A percentile compares a stretch with the other conserved stretches of the same genome.
phyloP scores from a whole-genome alignment of 1,284 basidiomycete species.

The Xerocomus nothofagi region DNA sequence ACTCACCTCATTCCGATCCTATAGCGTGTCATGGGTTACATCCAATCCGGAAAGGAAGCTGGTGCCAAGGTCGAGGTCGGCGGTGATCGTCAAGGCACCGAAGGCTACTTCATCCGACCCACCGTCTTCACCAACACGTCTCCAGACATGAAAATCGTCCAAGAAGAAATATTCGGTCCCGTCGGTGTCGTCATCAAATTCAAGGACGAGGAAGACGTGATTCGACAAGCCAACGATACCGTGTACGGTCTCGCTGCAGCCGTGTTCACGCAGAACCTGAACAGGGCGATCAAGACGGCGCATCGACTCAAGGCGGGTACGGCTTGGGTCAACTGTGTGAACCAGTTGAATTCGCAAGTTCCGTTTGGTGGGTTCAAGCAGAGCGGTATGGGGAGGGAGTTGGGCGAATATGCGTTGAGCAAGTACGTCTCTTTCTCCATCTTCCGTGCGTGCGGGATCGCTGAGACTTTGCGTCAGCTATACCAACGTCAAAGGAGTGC shows the following conservation, averaged over 20 bases:
- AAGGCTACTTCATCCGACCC: slow-evolving; percentile 79
- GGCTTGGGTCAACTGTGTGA: slow-evolving; percentile 79
- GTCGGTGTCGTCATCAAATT: slow-evolving; percentile 78
- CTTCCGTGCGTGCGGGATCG: slow-evolving; percentile 6
- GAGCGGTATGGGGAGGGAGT: slow-evolving; percentile 81
- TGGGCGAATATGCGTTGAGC: slow-evolving; percentile 78
- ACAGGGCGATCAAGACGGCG: slow-evolving; percentile 72
- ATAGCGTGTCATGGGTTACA: slow-evolving; percentile 85
- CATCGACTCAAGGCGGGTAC: slow-evolving; percentile 84
- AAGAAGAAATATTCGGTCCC: slow-evolving; percentile 92
- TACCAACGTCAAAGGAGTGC: slow-evolving; percentile 81
- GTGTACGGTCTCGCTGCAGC: slow-evolving; percentile 84
- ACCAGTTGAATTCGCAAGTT: slow-evolving; percentile 61
- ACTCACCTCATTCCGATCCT: slow-evolving; percentile 19
- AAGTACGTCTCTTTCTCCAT: slow-evolving; percentile 45
- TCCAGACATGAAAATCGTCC: slow-evolving; percentile 82
- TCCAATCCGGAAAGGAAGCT: slow-evolving; percentile 78
- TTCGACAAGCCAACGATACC: slow-evolving; percentile 82
- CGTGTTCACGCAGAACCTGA: slow-evolving; percentile 82
- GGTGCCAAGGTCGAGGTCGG: slow-evolving; percentile 84
- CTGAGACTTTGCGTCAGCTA: slow-evolving; percentile 52
- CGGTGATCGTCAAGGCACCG: slow-evolving; percentile 70
- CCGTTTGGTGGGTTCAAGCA: slow-evolving; percentile 93
- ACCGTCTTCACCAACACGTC: slow-evolving; percentile 85
- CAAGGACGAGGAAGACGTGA: slow-evolving; percentile 67